Evolutionary conservation across 2,329 filamentous ascomycete genomes (phyloP), one percentile per base, ranked within the genome.

Genomic region (Mycogone perniciosa): DNA sequence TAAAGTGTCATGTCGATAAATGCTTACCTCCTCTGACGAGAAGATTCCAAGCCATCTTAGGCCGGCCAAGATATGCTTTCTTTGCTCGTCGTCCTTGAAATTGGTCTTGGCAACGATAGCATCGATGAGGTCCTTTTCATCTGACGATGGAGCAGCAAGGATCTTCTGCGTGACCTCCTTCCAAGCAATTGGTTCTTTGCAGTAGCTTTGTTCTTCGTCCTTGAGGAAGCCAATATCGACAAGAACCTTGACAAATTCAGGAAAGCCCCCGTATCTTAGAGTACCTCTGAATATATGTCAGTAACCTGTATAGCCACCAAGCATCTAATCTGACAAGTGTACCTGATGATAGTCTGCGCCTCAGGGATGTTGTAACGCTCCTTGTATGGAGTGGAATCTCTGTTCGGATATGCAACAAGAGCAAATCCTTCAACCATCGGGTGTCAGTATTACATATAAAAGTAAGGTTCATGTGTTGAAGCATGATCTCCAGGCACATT

Each of bases 321-420:
- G 33, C 20, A 20, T 20, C 20, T 20, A 20, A 11, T 11, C 33
- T 1, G 4, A 5, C n/a, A 8, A 1, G 8, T 4, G 33, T 46
- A 46, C 46, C 89, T 81, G 67, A 96, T 76, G 62, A 96, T 82
- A 46, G 88, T 96, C 71, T 95, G 87, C 10, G 89, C 89, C 75
- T 97, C 92, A 46, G 91, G 90, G 64, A 96, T 96, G 70, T 82
- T 73, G 80, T 96, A 96, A 56, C 88, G 83, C 77, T 95, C 85
- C 65, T 83, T 85, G 82, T 93, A 97, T 7, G 81, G 77, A 11
- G 88, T 93, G 20, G 85, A 91, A 72, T 97, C 91, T 60, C 91
- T 80, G 82, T 97, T 97, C 52, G 88, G 87, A 73, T 97, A 97
- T 39, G 86, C 89, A 59, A 96, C 90, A 62, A 95, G 92, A 46